Evolutionary conservation across 352 stramenopile species (phyloP).

Genomic region (Phytophthora cactorum): DNA sequence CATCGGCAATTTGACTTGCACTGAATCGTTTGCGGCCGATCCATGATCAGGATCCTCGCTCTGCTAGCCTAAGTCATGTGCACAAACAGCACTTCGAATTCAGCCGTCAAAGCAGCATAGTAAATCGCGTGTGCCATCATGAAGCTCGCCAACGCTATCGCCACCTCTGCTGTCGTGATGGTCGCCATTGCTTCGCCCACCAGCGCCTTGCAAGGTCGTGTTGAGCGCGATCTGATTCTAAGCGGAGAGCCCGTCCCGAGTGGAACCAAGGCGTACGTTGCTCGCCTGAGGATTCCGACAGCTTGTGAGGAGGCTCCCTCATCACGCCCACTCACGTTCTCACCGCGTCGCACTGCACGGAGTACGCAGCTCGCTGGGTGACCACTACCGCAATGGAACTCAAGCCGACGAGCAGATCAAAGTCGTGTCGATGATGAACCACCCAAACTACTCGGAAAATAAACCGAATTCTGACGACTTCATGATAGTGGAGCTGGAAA

Average conservation of each 20-base stretch:
- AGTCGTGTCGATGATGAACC: slow-evolving; percentile 22
- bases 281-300: slow-evolving; percentile 22
- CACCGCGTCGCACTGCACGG: slow-evolving; percentile 13
- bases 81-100: slow-evolving; percentile 16
- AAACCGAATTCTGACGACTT: slow-evolving; percentile 31
- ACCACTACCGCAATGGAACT: slow-evolving; percentile 26
- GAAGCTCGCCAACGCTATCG: not conserved
- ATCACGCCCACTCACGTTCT: slow-evolving; percentile 22
- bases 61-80: too few species aligned
- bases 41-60: too few species aligned
- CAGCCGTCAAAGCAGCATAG: not conserved
- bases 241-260: slow-evolving; percentile 38
- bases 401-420: slow-evolving; percentile 19
- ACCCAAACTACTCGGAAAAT: slow-evolving; percentile 20
- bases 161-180: not conserved
- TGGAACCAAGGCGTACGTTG: slow-evolving; percentile 41
- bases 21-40: not conserved
- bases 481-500: slow-evolving; percentile 51
- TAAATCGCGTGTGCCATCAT: not conserved
- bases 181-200: not conserved
- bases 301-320: slow-evolving; percentile 13
- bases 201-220: not conserved
- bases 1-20: not conserved
- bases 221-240: slow-evolving; percentile 35
- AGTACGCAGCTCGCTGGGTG: slow-evolving; percentile 1